Percentiles rank a stretch among this genome's conserved stretches.
These are phyloP conservation scores for Hypoxylon sp. DNA, from an alignment of 2,329 filamentous ascomycete genomes.

Conservation along the genomic window DNA sequence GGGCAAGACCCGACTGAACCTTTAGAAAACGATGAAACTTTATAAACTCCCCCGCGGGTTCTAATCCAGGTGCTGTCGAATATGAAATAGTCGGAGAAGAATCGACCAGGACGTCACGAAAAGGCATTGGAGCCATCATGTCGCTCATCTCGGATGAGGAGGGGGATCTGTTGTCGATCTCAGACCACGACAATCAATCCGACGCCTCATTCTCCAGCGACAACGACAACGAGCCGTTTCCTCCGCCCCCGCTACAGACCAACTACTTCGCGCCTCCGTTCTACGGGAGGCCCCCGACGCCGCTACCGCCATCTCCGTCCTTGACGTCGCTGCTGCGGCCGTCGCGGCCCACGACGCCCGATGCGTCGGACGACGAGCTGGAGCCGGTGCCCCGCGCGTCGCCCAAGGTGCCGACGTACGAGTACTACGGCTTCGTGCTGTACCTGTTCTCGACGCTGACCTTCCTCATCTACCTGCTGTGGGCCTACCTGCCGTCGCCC, in stretches of 20 bases:
- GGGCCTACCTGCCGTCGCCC: constrained; percentile 92
- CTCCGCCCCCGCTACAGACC: constrained; percentile 61
- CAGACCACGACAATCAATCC: constrained; percentile 35
- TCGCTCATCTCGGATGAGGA: constrained; percentile 46
- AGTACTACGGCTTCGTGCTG: constrained; percentile 98
- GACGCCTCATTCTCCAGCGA: constrained; percentile 48
- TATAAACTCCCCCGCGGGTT: not conserved
- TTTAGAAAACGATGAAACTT: not conserved
- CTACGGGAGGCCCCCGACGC: constrained; percentile 96
- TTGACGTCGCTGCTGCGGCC: constrained; percentile 91
- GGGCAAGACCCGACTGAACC: not conserved
- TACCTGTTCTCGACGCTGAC: constrained; percentile 88
- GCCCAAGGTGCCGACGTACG: constrained; percentile 97
- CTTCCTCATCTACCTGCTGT: constrained; percentile 79
- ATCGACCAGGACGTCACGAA: not conserved
- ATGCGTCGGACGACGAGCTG: constrained; percentile 88
- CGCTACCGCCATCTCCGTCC: constrained; percentile 90
- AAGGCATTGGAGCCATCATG: constrained; percentile 33
- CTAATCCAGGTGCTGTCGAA: not conserved
- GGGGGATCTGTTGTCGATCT: constrained; percentile 41
- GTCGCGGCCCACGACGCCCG: constrained; percentile 92
- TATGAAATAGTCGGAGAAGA: not conserved
- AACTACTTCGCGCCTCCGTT: constrained; percentile 83
- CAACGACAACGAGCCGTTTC: constrained; percentile 51
- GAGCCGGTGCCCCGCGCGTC: constrained; percentile 83